Base-by-base conservation (phyloP, 2,329 filamentous ascomycete genomes). In the Colletotrichum cuscutae region DNA sequence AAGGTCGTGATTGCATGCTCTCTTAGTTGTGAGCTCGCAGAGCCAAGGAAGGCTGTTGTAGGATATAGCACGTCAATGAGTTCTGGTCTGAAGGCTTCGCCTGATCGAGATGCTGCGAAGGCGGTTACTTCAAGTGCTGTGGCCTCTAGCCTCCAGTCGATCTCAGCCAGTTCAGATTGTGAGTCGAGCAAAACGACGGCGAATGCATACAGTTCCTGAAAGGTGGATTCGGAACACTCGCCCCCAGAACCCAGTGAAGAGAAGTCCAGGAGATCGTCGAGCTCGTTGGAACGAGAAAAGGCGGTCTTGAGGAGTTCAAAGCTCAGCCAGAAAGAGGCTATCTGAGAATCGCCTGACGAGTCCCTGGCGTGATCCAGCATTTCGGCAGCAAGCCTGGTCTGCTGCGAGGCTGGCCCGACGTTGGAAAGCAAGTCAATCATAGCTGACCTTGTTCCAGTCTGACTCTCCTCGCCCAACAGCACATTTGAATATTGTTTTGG, bases 11-110 rank as follows among this genome's bases (percentile, higher is more conserved):
- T 93, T 5, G 96, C 94, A 80, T 98, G 95, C 37, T 90, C 89
- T 76, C 95, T 93, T 19, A 99, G 85, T 30, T 86, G 86, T 0
- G 87, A 82, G 46, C 91, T 90, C 1, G 88, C 85, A 3, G 95
- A 95, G 4, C 95, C 95, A 19, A 99, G 85, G 63, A 95, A 90
- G n/a, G 97, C 94, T 0, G 97, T 89, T n/a, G 98, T 88, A 0
- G 97, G 95, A 80, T 98, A 99, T 13, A 99, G 85, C 0, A 95
- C 91, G 77, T 99, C 97, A 63, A 98, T 94, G 11, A 99, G 88
- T 79, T 98, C 96, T 3, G 91, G 89, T 3, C 93, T 91, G 80
- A 98, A 99, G 0, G 89, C 89, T 64, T 87, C 80, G 24, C 90
- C 88, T 49, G 93, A 85, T 22, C 89, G 89, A 30, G 89, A 86